Evolutionary conservation across 306 rosid genomes (phyloP).

Genomic region (Gleditsia sinensis): DNA sequence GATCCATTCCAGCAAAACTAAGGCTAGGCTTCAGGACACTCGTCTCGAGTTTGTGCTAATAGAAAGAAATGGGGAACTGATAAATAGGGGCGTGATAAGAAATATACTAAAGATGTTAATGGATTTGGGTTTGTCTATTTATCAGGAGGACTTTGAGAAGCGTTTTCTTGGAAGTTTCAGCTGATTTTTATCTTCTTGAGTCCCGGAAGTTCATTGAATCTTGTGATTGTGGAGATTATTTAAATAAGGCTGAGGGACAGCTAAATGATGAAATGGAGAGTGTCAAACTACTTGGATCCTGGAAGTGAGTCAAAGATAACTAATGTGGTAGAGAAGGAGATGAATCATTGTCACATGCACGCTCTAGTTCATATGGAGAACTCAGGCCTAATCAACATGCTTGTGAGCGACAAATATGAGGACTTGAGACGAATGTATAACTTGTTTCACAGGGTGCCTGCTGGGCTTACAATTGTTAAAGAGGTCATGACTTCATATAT

Average conservation of each 20-base stretch:
- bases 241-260: conserved; percentile 57
- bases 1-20: conserved; percentile 55
- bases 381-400: conserved; percentile 58
- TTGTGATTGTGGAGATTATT: conserved; percentile 61
- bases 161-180: conserved; percentile 52
- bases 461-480: conserved; percentile 52
- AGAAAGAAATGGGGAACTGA: conserved; percentile 59
- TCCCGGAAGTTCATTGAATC: conserved; percentile 57
- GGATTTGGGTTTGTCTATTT: conserved; percentile 57
- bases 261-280: conserved; percentile 55
- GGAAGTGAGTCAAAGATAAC: conserved; percentile 51
- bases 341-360: conserved; percentile 54
- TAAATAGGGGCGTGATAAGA: conserved; percentile 63
- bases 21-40: conserved; percentile 50
- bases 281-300: conserved; percentile 56
- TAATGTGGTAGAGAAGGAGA: conserved; percentile 54
- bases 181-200: conserved; percentile 50
- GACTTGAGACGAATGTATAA: conserved; percentile 55
- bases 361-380: conserved; percentile 57
- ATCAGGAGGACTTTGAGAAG: conserved; percentile 55
- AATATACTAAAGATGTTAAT: conserved; percentile 52
- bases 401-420: conserved; percentile 55
- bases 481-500: conserved; percentile 52
- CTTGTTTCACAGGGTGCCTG: conserved; percentile 51
- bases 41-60: conserved; percentile 54